A percentile compares a stretch with the other conserved stretches of the same genome.
phyloP scores from a whole-genome alignment of 108 stramenopile species.

The Mediolabrus comicus region DNA sequence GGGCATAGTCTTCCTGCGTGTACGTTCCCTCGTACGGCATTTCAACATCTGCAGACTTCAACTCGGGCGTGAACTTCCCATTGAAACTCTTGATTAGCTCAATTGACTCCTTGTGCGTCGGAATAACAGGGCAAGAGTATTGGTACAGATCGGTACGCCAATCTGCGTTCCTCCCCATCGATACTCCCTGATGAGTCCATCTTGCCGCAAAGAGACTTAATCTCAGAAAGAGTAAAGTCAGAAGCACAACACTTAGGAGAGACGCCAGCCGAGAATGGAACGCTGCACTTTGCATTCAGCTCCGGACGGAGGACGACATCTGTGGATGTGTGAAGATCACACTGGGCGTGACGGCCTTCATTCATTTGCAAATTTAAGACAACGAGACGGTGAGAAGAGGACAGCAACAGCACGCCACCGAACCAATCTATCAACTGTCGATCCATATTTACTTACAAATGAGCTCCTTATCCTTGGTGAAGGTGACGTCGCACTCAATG shows the following conservation, averaged over 20 bases:
- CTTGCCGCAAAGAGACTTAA: slow-evolving; percentile 76
- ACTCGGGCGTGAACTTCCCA: slow-evolving; percentile 68
- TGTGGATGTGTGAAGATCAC: slow-evolving; percentile 77
- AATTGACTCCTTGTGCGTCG: slow-evolving; percentile 68
- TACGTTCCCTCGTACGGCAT: slow-evolving; percentile 68
- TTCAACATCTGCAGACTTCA: slow-evolving; percentile 60
- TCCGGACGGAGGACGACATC: slow-evolving; percentile 59
- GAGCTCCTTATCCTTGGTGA: slow-evolving; percentile 67
- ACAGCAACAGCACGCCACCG: not conserved
- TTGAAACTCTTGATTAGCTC: slow-evolving; percentile 43
- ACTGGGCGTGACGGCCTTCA: slow-evolving; percentile 61
- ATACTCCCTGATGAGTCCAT: slow-evolving; percentile 56
- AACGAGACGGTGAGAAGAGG: not conserved
- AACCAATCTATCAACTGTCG: too few relatives aligned
- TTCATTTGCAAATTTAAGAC: too few relatives aligned
- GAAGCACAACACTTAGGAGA: slow-evolving; percentile 63
- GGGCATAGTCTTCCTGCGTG: slow-evolving; percentile 65
- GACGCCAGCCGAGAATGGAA: slow-evolving; percentile 48
- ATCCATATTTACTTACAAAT: slow-evolving; percentile 39
- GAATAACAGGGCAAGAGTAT: slow-evolving; percentile 51
- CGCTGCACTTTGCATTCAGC: slow-evolving; percentile 69
- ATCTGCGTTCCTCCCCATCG: slow-evolving; percentile 64
- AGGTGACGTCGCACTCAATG: slow-evolving; percentile 82
- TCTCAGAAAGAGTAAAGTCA: slow-evolving; percentile 73
- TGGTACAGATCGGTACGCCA: slow-evolving; percentile 68